Evolutionary conservation across 176 grass and related monocot species (phyloP), one percentile per base, ranked within the genome.

Genomic region (Oryza punctata): DNA sequence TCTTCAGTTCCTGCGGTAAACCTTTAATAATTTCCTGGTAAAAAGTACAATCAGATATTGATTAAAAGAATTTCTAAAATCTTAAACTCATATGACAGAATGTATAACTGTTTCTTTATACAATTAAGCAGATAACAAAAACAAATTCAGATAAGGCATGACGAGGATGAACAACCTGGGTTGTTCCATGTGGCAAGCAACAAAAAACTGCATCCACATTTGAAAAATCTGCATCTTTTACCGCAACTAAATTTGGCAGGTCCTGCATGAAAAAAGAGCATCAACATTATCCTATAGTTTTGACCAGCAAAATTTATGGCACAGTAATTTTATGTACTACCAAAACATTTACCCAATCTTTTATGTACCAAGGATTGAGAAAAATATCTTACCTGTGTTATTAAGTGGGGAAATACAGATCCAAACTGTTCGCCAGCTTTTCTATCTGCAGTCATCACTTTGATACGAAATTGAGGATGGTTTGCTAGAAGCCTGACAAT

Each of bases 121-220:
- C 52, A 67, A 16, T 76, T 67, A 6, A 73, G 47, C 28, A 43
- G 74, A 73, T 50, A 41, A 33, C 35, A 79, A 21, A 6, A 75
- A 44, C 5, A 75, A 41, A 5, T 65, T 69, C 52, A 81, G 25
- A 26, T 29, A 81, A 85, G 26, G 19, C 78, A 85, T 49, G 70
- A n/a, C 64, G 76, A 75, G 12, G 12, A 86, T 68, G 81, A 84
- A 44, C 71, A 46, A 97, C 95, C 90, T 98, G 95, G 49, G 95
- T 98, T 79, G 92, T 98, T 25, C 93, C 96, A 85, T 98, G 96
- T 80, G 96, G 96, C 85, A 98, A 94, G 88, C 96, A 98, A 94
- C 96, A 98, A 92, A 98, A 98, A 68, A 96, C 93, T 74, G 93
- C 96, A 95, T 95, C 96, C 80, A 98, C 70, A 8, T 92, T 67